These are phyloP conservation scores for Gastroboletus turbinatus DNA, from an alignment of 1,284 basidiomycete genomes.

Conservation along the genomic window DNA sequence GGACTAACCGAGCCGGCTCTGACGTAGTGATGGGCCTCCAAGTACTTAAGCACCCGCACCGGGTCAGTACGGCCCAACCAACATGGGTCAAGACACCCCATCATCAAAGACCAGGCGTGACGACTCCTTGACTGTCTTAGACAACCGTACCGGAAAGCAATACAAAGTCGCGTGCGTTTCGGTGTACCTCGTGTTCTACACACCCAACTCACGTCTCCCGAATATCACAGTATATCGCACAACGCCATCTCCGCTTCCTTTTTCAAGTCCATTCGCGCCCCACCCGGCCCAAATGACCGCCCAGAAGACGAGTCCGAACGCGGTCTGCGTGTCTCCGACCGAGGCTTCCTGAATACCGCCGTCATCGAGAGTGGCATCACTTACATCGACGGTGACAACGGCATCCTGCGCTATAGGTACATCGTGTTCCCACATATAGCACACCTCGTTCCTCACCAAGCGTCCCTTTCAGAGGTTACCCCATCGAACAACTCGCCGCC, in stretches of 20 bases:
- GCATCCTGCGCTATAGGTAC: conserved; percentile 75
- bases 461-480: conserved; percentile 69
- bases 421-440: not conserved
- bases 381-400: conserved; percentile 85
- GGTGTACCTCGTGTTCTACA: not conserved
- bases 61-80: not conserved
- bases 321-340: conserved; percentile 75
- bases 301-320: conserved; percentile 83
- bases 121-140: conserved; percentile 65
- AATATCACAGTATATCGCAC: conserved; percentile 59
- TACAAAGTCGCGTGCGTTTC: conserved; percentile 69
- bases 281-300: conserved; percentile 55
- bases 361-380: conserved; percentile 81
- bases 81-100: conserved; percentile 29
- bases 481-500: conserved; percentile 84
- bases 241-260: conserved; percentile 78
- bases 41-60: conserved; percentile 10
- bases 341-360: conserved; percentile 85
- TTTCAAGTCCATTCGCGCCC: conserved; percentile 75
- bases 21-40: not conserved
- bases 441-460: not conserved
- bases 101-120: conserved; percentile 22
- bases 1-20: conserved; percentile 7
- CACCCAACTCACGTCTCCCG: not conserved
- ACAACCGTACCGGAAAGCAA: conserved; percentile 83